A percentile compares a stretch with the other conserved stretches of the same genome.
Conservation (phyloP, 2,329 filamentous ascomycete genomes). For the Phialophora tarda region DNA sequence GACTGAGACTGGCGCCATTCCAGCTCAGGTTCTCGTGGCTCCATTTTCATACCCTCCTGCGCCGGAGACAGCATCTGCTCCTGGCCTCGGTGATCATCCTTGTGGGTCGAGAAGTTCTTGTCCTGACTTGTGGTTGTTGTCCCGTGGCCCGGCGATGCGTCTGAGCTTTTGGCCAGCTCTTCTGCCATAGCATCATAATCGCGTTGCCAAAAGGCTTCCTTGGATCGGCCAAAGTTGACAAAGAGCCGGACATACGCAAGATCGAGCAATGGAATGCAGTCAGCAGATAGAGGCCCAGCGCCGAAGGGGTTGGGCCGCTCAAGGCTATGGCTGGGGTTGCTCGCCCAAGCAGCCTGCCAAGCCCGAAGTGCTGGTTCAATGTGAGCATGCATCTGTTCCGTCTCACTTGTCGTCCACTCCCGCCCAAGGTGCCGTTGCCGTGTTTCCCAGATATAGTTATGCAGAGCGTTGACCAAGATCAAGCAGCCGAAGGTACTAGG, state of each 20-base stretch:
- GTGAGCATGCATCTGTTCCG: slow-evolving; percentile 92
- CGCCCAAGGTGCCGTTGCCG: slow-evolving; percentile 86
- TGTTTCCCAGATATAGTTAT: slow-evolving; percentile 99
- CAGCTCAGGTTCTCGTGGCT: slow-evolving; percentile 10
- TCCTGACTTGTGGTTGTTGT: slow-evolving; percentile 32
- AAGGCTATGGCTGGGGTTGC: slow-evolving; percentile 80
- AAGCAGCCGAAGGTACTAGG: slow-evolving; percentile 93
- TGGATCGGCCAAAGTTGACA: slow-evolving; percentile 88
- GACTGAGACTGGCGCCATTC: slow-evolving; percentile 47
- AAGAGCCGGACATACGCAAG: slow-evolving; percentile 91
- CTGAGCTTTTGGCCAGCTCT: slow-evolving; percentile 78
- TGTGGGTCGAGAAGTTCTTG: slow-evolving; percentile 28
- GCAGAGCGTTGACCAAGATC: slow-evolving; percentile 88
- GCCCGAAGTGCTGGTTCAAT: slow-evolving; percentile 92
- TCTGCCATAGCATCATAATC: slow-evolving; percentile 92
- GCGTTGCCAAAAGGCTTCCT: slow-evolving; percentile 91
- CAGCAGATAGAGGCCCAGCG: slow-evolving; percentile 80
- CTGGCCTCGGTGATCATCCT: slow-evolving; percentile 56
- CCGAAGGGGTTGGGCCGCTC: slow-evolving; percentile 85
- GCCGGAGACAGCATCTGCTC: slow-evolving; percentile 39
- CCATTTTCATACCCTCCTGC: slow-evolving; percentile 43
- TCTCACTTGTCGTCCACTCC: slow-evolving; percentile 89
- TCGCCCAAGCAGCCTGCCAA: slow-evolving; percentile 92
- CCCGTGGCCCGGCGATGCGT: slow-evolving; percentile 75
- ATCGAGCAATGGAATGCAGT: slow-evolving; percentile 88